Evolutionary conservation across 1,284 basidiomycete genomes (phyloP), one percentile per base, ranked within the genome.

Genomic region (Phellopilus nigrolimitatus): DNA sequence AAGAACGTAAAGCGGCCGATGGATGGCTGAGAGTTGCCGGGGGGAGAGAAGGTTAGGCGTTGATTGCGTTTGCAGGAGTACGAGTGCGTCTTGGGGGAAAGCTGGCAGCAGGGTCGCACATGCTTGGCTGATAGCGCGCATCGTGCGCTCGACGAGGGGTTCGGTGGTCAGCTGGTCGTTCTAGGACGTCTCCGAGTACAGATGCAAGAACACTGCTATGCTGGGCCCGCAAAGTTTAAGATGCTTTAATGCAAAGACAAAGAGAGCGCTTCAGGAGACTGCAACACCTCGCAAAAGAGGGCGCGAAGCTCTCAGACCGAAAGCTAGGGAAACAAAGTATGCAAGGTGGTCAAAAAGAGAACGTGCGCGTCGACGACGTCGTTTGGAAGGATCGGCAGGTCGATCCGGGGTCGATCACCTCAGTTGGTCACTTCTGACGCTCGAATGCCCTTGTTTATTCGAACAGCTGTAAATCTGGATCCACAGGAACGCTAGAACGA

Each of bases 361-460:
- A 85, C 81, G 64, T 85, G 82, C 1, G 69, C 69, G 58, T 85
- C 82, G n/a, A 84, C 80, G 45, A 84, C 76, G 0, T 82, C 82
- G 15, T 83, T n/a, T n/a, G n/a, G n/a, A n/a, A n/a, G n/a, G n/a
- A n/a, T n/a, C n/a, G n/a, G n/a, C n/a, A n/a, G n/a, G n/a, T n/a
- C n/a, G n/a, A n/a, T n/a, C n/a, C n/a, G n/a, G n/a, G n/a, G n/a
- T n/a, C n/a, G n/a, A n/a, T n/a, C n/a, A n/a, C n/a, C n/a, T n/a
- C n/a, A n/a, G n/a, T n/a, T n/a, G n/a, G n/a, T n/a, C n/a, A n/a
- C n/a, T n/a, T n/a, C n/a, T n/a, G n/a, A n/a, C n/a, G n/a, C n/a
- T n/a, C n/a, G n/a, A n/a, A n/a, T n/a, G n/a, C n/a, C n/a, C n/a
- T n/a, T n/a, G n/a, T n/a, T n/a, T n/a, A n/a, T n/a, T n/a, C n/a